Conservation (phyloP, 306 rosid genomes). For the Prunus kanzakura region DNA sequence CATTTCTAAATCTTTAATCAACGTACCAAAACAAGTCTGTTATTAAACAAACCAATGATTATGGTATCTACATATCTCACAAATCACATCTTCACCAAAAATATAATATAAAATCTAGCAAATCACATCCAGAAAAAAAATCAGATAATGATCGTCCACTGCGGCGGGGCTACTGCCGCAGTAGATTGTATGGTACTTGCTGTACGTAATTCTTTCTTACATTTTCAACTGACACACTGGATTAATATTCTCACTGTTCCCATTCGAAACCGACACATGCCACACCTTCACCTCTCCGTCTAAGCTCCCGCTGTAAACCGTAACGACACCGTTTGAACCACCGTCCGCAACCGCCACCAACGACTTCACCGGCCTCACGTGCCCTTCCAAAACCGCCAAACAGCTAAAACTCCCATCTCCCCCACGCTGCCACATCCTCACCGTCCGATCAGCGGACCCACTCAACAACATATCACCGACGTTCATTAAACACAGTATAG, state of each 20-base stretch:
- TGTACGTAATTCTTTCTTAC: neutral
- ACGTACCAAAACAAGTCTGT: neutral
- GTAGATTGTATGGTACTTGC: neutral
- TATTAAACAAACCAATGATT: neutral
- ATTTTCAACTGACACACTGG: neutral
- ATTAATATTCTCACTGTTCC: neutral
- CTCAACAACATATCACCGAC: slow-evolving; percentile 62
- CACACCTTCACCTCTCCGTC: slow-evolving; percentile 85
- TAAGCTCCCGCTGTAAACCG: slow-evolving; percentile 69
- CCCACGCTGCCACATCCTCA: slow-evolving; percentile 74
- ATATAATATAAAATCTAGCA: neutral
- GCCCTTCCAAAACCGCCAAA: slow-evolving; percentile 59
- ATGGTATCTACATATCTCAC: neutral
- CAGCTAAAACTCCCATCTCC: slow-evolving; percentile 55
- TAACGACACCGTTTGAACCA: slow-evolving; percentile 34
- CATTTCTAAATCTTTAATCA: neutral
- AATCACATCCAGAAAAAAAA: slow-evolving; percentile 5
- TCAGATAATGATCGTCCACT: slow-evolving; percentile 3
- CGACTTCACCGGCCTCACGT: slow-evolving; percentile 71
- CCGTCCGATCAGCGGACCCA: slow-evolving; percentile 89
- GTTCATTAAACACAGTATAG: slow-evolving; percentile 65
- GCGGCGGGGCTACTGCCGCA: neutral
- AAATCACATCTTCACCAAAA: slow-evolving; percentile 3
- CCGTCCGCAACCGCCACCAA: slow-evolving; percentile 42
- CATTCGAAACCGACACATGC: slow-evolving; percentile 41